These are phyloP conservation scores for Cyberlindnera euphorbiae DNA, from an alignment of 805 yeast genomes.

Conservation along the genomic window DNA sequence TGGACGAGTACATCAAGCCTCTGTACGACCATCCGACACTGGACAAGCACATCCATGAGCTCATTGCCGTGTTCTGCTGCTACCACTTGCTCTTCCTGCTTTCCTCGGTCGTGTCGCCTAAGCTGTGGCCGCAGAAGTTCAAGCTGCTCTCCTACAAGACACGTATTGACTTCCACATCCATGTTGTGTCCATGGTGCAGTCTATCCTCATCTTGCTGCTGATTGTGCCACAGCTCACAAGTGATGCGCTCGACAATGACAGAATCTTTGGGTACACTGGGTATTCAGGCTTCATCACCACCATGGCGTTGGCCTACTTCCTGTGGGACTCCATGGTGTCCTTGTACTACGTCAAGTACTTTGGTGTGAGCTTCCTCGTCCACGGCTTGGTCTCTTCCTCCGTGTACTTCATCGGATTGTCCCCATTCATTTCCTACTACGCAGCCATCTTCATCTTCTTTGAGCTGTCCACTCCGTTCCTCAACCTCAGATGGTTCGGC, in stretches of 20 bases:
- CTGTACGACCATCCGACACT: slow-evolving; percentile 18
- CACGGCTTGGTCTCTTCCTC: slow-evolving; percentile 74
- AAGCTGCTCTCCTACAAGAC: slow-evolving; percentile 34
- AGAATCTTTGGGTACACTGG: slow-evolving; percentile 62
- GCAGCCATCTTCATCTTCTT: slow-evolving; percentile 71
- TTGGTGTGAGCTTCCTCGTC: slow-evolving; percentile 69
- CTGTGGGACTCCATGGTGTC: slow-evolving; percentile 78
- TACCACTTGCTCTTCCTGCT: slow-evolving; percentile 27
- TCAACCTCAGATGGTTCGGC: slow-evolving; percentile 81
- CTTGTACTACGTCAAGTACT: slow-evolving; percentile 45
- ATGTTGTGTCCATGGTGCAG: slow-evolving; percentile 83
- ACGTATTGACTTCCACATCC: slow-evolving; percentile 73
- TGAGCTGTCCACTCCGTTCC: slow-evolving; percentile 83
- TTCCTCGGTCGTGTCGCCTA: slow-evolving; percentile 22
- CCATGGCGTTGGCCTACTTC: slow-evolving; percentile 73
- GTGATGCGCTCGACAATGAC: slow-evolving; percentile 40
- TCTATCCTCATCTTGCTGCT: slow-evolving; percentile 58
- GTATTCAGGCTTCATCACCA: slow-evolving; percentile 60
- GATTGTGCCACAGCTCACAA: slow-evolving; percentile 58
- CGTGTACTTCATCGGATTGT: slow-evolving; percentile 56
- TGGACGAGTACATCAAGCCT: slow-evolving; percentile 27
- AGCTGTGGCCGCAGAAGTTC: slow-evolving; percentile 20
- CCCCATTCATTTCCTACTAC: slow-evolving; percentile 68
- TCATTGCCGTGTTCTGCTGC: slow-evolving; percentile 25
- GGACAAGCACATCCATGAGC: slow-evolving; percentile 29